These are phyloP conservation scores for Chrysanthemum makinoi DNA, from an alignment of 129 eudicot genomes.

Conservation along the genomic window DNA sequence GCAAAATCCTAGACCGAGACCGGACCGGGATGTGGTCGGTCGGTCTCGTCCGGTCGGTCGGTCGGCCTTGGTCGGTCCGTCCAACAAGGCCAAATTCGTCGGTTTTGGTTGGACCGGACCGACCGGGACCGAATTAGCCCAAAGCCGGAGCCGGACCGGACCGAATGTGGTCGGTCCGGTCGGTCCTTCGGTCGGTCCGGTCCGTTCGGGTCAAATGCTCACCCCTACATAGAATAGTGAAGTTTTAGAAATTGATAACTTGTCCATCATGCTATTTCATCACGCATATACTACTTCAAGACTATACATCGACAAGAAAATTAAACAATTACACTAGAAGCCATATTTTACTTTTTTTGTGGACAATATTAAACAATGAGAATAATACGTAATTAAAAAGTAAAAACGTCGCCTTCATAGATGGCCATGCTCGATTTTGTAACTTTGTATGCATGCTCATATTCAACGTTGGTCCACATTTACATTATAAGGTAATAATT, in stretches of 20 bases:
- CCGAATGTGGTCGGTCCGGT: no score
- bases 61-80: no score
- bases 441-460: neutral
- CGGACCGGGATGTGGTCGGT: no score
- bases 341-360: neutral
- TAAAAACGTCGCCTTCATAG: conserved; percentile 5
- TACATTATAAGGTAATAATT: neutral
- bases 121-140: no score
- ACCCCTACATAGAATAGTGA: neutral
- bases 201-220: no score
- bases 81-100: no score
- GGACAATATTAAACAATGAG: neutral
- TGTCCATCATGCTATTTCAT: neutral
- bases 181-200: no score
- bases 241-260: neutral
- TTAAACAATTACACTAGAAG: neutral
- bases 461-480: neutral
- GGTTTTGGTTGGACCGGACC: no score
- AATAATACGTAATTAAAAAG: neutral
- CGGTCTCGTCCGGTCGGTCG: no score
- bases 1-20: no score
- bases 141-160: no score
- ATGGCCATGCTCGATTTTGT: neutral
- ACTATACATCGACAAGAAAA: neutral
- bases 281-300: neutral